phyloP scores from a whole-genome alignment of 2,329 filamentous ascomycete genomes.

The Sordariomycetes sp. region DNA sequence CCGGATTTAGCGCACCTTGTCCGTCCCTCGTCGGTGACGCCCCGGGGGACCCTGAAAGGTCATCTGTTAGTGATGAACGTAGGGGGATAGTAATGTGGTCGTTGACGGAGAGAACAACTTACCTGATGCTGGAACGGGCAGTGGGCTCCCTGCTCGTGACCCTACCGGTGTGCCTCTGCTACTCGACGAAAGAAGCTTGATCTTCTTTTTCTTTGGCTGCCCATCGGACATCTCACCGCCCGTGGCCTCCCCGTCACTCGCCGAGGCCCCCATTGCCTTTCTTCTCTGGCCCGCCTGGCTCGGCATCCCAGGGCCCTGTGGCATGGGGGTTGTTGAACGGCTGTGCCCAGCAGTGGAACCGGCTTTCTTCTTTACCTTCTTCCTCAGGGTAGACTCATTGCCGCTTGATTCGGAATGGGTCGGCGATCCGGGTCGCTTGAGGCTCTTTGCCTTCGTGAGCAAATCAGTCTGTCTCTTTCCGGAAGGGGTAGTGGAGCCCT shows the following conservation, averaged over 20 bases:
- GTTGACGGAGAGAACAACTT: conserved; percentile 11
- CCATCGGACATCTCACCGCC: conserved; percentile 54
- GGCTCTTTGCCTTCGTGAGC: conserved; percentile 42
- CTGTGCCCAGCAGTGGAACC: conserved; percentile 33
- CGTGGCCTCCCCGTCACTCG: conserved; percentile 61
- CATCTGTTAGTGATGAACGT: conserved; percentile 1
- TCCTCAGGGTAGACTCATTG: conserved; percentile 76
- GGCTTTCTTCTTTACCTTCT: conserved; percentile 55
- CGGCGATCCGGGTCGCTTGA: conserved; percentile 79
- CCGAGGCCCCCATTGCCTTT: conserved; percentile 40
- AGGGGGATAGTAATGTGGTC: neutral
- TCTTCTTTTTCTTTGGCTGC: conserved; percentile 32
- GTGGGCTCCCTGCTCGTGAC: conserved; percentile 50
- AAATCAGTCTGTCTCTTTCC: conserved; percentile 29
- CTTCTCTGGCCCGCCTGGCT: conserved; percentile 21
- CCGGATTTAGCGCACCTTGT: conserved; percentile 1
- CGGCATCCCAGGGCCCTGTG: conserved; percentile 12
- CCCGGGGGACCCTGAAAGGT: conserved; percentile 5
- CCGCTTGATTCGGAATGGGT: conserved; percentile 84
- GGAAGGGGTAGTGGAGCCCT: conserved; percentile 47
- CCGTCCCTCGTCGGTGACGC: conserved; percentile 3
- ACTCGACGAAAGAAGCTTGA: conserved; percentile 34
- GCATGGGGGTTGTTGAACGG: conserved; percentile 40
- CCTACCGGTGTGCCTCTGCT: conserved; percentile 38
- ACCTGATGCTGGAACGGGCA: conserved; percentile 23